Percentiles rank a stretch among this genome's conserved stretches.
Evolutionary conservation across 169 alveolate species (phyloP).

Genomic region (Cryptosporidium parvum): DNA sequence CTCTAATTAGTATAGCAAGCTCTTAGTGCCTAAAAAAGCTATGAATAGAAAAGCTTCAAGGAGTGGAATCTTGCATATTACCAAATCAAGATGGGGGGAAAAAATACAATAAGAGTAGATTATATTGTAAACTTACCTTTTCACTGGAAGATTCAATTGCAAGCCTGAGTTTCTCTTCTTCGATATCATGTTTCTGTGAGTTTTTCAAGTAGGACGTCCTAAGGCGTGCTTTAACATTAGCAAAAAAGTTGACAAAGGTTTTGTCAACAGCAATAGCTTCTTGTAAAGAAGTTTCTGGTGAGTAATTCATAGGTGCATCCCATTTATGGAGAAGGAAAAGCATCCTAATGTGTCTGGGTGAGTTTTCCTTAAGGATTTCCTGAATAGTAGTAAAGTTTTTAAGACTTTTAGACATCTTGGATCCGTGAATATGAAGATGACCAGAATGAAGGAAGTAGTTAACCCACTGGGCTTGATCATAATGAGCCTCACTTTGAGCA

Average conservation of each 20-base stretch:
- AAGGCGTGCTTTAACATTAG: constrained; percentile 88
- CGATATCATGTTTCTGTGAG: constrained; percentile 82
- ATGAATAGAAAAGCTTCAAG: constrained; percentile 75
- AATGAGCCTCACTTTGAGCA: constrained; percentile 98
- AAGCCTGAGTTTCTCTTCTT: constrained; percentile 82
- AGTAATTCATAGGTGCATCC: constrained; percentile 91
- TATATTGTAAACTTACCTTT: constrained; percentile 84
- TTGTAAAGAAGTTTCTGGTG: constrained; percentile 84
- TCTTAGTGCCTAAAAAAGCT: constrained; percentile 73
- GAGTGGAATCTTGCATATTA: constrained; percentile 80
- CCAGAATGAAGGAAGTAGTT: constrained; percentile 98
- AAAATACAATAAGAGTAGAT: constrained; percentile 77
- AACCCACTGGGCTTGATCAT: constrained; percentile 90
- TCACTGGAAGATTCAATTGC: constrained; percentile 78
- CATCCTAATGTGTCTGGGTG: constrained; percentile 91
- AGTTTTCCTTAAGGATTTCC: constrained; percentile 83
- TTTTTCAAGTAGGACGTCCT: constrained; percentile 81
- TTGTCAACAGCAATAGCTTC: constrained; percentile 95
- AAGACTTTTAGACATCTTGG: constrained; percentile 96
- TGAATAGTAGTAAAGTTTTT: constrained; percentile 97
- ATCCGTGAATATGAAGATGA: constrained; percentile 97
- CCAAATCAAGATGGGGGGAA: background rate
- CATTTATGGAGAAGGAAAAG: constrained; percentile 90
- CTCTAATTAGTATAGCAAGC: constrained; percentile 26
- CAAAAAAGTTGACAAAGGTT: constrained; percentile 91